These are phyloP conservation scores for Nakataea oryzae DNA, from an alignment of 2,329 filamentous ascomycete species.

Conservation along the genomic window DNA sequence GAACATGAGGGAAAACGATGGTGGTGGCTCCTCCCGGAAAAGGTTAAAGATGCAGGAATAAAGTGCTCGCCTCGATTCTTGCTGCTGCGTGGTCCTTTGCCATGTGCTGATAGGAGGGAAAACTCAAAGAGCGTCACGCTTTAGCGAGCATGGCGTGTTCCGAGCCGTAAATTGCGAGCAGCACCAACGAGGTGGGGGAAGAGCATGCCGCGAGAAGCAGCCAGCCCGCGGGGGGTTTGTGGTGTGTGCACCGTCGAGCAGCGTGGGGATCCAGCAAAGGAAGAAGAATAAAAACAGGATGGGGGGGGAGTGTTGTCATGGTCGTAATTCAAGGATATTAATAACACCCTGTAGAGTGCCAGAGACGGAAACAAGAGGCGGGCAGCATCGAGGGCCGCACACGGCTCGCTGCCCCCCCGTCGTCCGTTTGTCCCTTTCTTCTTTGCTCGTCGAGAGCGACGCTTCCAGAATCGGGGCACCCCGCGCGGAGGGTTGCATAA, in stretches of 20 bases:
- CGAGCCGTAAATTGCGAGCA: background rate
- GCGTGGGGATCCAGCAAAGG: background rate
- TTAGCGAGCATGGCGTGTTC: background rate
- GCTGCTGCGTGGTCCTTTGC: background rate
- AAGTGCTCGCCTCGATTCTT: too few relatives aligned
- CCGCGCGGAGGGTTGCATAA: conserved; percentile 9
- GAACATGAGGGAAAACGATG: background rate
- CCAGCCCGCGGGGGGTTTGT: too few relatives aligned
- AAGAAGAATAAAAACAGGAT: background rate
- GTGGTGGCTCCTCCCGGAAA: background rate
- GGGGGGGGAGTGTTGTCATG: too few relatives aligned
- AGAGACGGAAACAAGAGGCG: background rate
- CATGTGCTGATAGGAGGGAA: background rate
- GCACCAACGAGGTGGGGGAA: too few relatives aligned
- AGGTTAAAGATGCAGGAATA: too few relatives aligned
- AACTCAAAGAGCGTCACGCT: background rate
- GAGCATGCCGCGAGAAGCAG: too few relatives aligned
- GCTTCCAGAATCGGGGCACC: conserved; percentile 2
- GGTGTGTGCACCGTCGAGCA: too few relatives aligned
- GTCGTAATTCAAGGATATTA: background rate
- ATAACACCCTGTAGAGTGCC: background rate
- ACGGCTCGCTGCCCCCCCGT: too few relatives aligned
- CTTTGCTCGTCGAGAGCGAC: background rate
- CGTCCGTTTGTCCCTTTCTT: background rate
- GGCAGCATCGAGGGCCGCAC: too few relatives aligned